A percentile compares a stretch with the other conserved stretches of the same genome.
Conservation (phyloP, 1,139 yeast genomes). For the Taphrina wiesneri region DNA sequence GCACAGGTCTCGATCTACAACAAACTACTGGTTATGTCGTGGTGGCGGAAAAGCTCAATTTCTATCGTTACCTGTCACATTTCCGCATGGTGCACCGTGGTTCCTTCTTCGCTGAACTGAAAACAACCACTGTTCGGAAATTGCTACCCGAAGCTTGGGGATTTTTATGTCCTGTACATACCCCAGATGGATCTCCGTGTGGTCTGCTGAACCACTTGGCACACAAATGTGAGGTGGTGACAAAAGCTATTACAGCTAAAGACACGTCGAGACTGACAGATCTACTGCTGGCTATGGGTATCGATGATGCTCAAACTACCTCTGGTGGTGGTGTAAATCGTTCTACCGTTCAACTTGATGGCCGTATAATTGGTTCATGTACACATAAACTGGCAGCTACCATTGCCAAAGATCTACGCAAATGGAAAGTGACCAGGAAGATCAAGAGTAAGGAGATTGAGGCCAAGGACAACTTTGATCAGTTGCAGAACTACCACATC, state of each 20-base stretch:
- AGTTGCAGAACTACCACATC: constrained; percentile 52
- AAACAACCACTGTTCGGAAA: constrained; percentile 96
- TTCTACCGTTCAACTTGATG: constrained; percentile 91
- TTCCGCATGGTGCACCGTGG: constrained; percentile 99
- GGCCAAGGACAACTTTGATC: not conserved
- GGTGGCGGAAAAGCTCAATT: constrained; percentile 96
- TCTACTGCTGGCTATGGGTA: constrained; percentile 73
- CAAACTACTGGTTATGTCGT: constrained; percentile 98
- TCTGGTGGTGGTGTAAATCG: constrained; percentile 67
- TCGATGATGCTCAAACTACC: constrained; percentile 50
- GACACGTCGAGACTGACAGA: constrained; percentile 73
- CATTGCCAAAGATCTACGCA: constrained; percentile 86
- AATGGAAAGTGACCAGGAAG: constrained; percentile 66
- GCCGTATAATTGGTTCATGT: constrained; percentile 91
- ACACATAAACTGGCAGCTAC: constrained; percentile 83
- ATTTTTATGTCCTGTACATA: constrained; percentile 96
- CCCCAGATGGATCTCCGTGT: constrained; percentile 99
- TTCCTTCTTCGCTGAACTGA: constrained; percentile 95
- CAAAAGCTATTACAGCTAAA: constrained; percentile 62
- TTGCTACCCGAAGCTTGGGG: constrained; percentile 97
- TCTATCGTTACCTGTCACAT: constrained; percentile 93
- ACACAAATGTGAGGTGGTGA: constrained; percentile 87
- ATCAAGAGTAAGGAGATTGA: constrained; percentile 10
- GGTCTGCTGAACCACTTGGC: constrained; percentile 96
- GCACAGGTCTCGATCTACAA: constrained; percentile 95